Percentiles rank a stretch among this genome's conserved stretches.
These are phyloP conservation scores for Vanilla planifolia DNA, from an alignment of 106 monocot genomes.

Conservation along the genomic window DNA sequence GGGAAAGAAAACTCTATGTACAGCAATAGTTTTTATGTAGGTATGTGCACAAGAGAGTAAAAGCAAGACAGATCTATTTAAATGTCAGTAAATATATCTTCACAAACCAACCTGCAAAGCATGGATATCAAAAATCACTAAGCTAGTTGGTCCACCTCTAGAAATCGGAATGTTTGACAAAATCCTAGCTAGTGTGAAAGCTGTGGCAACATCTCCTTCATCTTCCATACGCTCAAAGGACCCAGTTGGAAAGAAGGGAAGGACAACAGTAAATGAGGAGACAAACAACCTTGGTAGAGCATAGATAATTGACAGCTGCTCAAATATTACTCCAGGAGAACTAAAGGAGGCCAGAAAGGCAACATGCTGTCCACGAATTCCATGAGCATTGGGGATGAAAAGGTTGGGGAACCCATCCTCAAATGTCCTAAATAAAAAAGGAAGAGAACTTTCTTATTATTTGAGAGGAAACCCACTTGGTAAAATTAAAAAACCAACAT, in stretches of 20 bases:
- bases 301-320: slow-evolving; percentile 90
- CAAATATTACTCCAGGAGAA: slow-evolving; percentile 89
- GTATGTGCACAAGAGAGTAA: neutral
- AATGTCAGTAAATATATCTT: too few relatives aligned
- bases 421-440: slow-evolving; percentile 42
- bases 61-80: neutral
- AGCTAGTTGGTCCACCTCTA: slow-evolving; percentile 86
- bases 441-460: neutral
- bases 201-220: slow-evolving; percentile 93
- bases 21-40: neutral
- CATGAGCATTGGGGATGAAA: slow-evolving; percentile 82
- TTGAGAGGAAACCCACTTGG: neutral
- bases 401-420: slow-evolving; percentile 94
- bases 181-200: slow-evolving; percentile 84
- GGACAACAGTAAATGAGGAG: slow-evolving; percentile 82
- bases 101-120: slow-evolving; percentile 64
- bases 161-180: slow-evolving; percentile 92
- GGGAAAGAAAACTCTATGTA: neutral
- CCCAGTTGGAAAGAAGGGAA: slow-evolving; percentile 94
- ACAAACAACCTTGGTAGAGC: slow-evolving; percentile 86
- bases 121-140: slow-evolving; percentile 93
- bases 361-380: slow-evolving; percentile 84
- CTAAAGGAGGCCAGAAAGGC: slow-evolving; percentile 97
- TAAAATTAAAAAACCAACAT: too few relatives aligned
- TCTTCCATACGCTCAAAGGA: slow-evolving; percentile 96